Conservation (phyloP, 805 yeast species). For the Jamesozyma lodderae region DNA sequence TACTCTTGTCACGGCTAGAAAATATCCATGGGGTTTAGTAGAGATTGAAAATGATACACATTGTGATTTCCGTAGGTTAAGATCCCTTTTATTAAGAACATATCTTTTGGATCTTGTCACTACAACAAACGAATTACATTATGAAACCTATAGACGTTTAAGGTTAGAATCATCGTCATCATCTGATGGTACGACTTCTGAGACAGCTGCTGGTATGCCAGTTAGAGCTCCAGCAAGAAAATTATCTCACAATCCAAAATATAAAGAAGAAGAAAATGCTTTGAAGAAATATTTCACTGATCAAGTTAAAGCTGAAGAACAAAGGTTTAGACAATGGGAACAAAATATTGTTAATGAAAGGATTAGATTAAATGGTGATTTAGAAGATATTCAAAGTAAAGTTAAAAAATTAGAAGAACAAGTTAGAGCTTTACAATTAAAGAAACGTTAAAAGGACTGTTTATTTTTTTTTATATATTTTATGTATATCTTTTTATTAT, state of each 20-base stretch:
- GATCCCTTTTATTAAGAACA: slow-evolving; percentile 70
- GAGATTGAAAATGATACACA: slow-evolving; percentile 81
- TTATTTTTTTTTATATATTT: background rate
- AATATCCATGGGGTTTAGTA: slow-evolving; percentile 85
- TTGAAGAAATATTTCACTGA: slow-evolving; percentile 91
- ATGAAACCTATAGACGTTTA: slow-evolving; percentile 65
- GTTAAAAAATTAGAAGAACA: slow-evolving; percentile 68
- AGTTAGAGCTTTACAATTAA: slow-evolving; percentile 52
- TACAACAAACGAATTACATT: slow-evolving; percentile 74
- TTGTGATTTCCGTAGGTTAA: slow-evolving; percentile 75
- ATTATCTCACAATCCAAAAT: slow-evolving; percentile 74
- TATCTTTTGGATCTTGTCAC: slow-evolving; percentile 74
- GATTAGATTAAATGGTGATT: slow-evolving; percentile 85
- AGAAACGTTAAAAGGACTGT: slow-evolving; percentile 36
- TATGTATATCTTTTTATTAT: background rate
- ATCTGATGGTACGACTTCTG: slow-evolving; percentile 23
- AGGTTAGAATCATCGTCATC: slow-evolving; percentile 47
- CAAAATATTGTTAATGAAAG: slow-evolving; percentile 92
- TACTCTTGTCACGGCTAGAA: slow-evolving; percentile 61
- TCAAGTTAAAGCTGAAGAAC: slow-evolving; percentile 94
- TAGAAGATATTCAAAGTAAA: slow-evolving; percentile 78
- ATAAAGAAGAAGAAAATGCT: slow-evolving; percentile 92
- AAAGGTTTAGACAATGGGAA: slow-evolving; percentile 97
- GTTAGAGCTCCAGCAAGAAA: slow-evolving; percentile 39
- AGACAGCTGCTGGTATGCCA: slow-evolving; percentile 23